A percentile compares a stretch with the other conserved stretches of the same genome.
Evolutionary conservation across 352 stramenopile genomes (phyloP).

Genomic region (Phytopythium chamaehyphon): DNA sequence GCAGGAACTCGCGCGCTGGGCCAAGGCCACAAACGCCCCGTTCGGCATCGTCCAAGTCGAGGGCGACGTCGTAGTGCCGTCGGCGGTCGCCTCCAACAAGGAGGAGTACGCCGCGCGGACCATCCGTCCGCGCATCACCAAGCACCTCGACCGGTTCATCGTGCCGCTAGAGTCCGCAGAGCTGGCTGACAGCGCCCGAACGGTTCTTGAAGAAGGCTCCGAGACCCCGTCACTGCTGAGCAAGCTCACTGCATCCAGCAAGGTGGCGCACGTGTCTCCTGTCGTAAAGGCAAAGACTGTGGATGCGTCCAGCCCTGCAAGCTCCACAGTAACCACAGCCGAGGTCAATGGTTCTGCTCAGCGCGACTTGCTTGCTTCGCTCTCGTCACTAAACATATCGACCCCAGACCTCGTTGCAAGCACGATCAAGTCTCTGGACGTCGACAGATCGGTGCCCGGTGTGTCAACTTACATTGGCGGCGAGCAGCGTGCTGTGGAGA

Average conservation of each 20-base stretch:
- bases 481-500: conserved; percentile 51
- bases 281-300: not conserved
- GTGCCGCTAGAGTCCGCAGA: conserved; percentile 38
- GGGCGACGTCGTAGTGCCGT: conserved; percentile 96
- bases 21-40: conserved; percentile 2
- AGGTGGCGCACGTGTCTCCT: not conserved
- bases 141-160: conserved; percentile 87
- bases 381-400: conserved; percentile 42
- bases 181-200: conserved; percentile 24
- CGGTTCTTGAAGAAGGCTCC: conserved; percentile 1
- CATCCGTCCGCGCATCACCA: conserved; percentile 96
- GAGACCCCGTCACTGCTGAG: conserved; percentile 16
- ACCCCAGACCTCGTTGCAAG: conserved; percentile 19
- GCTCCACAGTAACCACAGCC: not conserved
- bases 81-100: conserved; percentile 90
- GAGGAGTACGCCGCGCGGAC: conserved; percentile 97
- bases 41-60: conserved; percentile 93
- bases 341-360: not conserved
- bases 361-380: not conserved
- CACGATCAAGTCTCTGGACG: conserved; percentile 43
- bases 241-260: not conserved
- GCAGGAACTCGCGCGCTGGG: conserved; percentile 29
- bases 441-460: conserved; percentile 55
- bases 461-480: conserved; percentile 70
- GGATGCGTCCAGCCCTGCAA: not conserved